Base-by-base conservation (phyloP, 2,329 filamentous ascomycete genomes). In the Diaporthe sp. region DNA sequence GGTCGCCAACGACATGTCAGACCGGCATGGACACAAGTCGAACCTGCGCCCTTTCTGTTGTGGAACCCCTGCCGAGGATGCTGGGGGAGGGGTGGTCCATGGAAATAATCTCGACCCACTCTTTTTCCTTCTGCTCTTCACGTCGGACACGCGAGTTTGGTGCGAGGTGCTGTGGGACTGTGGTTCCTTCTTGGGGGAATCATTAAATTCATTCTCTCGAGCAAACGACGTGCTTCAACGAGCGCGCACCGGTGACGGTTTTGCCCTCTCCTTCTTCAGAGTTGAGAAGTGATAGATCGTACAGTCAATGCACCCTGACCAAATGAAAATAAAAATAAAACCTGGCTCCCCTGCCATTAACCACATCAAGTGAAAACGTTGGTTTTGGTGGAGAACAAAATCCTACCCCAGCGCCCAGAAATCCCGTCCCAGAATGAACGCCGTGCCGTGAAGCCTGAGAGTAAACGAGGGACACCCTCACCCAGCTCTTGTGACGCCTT, bases 251-350 rank as follows among this genome's bases (percentile, higher is more conserved):
- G 65, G 46, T 4, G 65, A 28, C 31, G 46, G 65, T 39, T 69
- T 55, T 39, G 46, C 49, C 65, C 65, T 69, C 65, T 69, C 65
- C 65, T 69, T 53, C 62, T 37, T 53, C 46, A 69, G 34, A 42
- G 46, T 69, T 69, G 65, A 69, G 65, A 69, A 55, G 65, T 69
- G 65, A 55, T 28, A 69, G 7, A 69, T 69, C 65, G 65, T 69
- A 69, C 65, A 69, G 17, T 55, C 65, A 69, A 69, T 69, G 49
- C 49, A 69, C 65, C 49, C 37, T 42, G 49, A 42, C 65, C 49
- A 42, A 10, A n/a, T 15, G 37, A 19, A 8, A 53, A 28, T 55
- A 22, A 55, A 55, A 25, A 19, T n/a, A 34, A 68, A 25, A 19
- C 49, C 37, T 4, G 34, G 65, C 34, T 53, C 65, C 49, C 49